Evolutionary conservation across 768 basidiomycete genomes (phyloP).

Genomic region (Cystoderma amianthinum): DNA sequence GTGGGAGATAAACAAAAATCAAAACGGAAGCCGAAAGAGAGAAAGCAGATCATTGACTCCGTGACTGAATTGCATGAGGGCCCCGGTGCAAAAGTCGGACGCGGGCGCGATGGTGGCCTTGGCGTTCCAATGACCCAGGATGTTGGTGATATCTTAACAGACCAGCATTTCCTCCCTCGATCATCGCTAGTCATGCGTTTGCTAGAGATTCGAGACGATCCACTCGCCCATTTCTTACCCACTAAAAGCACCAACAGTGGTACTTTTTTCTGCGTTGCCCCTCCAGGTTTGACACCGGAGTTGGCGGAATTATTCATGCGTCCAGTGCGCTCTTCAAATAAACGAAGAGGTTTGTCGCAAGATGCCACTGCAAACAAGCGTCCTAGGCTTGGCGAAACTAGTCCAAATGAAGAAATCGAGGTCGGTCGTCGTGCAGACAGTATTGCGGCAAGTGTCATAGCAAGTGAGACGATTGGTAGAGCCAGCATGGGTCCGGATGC

Average conservation of each 20-base stretch:
- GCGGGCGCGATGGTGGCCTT: constrained; percentile 45
- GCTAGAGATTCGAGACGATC: constrained; percentile 80
- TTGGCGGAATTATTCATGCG: constrained; percentile 81
- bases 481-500: constrained; percentile 46
- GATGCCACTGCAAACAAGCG: constrained; percentile 56
- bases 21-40: constrained; percentile 49
- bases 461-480: constrained; percentile 48
- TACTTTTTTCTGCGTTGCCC: constrained; percentile 76
- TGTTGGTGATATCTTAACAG: constrained; percentile 66
- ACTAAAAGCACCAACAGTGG: constrained; percentile 68
- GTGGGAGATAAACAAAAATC: constrained; percentile 25
- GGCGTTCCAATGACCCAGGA: constrained; percentile 47
- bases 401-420: constrained; percentile 63
- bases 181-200: constrained; percentile 83
- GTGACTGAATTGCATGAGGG: constrained; percentile 77
- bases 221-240: constrained; percentile 79
- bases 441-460: constrained; percentile 51
- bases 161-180: constrained; percentile 81
- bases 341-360: constrained; percentile 56
- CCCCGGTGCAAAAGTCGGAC: constrained; percentile 44
- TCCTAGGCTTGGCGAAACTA: constrained; percentile 43
- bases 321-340: constrained; percentile 50
- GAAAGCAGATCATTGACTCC: constrained; percentile 88
- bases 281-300: constrained; percentile 78
- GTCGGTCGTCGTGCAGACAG: constrained; percentile 63